phyloP scores from a whole-genome alignment of 2,329 filamentous ascomycete genomes.

The Hymenoscyphus fraxineus region DNA sequence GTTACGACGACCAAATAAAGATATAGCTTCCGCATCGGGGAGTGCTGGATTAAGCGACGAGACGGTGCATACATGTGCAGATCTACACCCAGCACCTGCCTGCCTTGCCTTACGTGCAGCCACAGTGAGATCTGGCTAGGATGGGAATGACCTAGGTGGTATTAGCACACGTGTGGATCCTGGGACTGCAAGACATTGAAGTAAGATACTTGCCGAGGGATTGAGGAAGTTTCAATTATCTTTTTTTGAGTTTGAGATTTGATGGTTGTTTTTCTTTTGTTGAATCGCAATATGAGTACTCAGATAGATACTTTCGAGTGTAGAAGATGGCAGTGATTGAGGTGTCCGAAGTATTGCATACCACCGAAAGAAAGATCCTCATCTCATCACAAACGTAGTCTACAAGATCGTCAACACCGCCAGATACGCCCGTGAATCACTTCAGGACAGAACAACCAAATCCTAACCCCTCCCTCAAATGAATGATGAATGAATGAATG shows the following conservation, averaged over 20 bases:
- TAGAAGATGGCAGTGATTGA: neutral
- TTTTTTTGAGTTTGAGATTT: neutral
- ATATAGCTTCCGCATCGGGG: neutral
- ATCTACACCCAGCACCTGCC: conserved; percentile 3
- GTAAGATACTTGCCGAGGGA: neutral
- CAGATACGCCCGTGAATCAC: neutral
- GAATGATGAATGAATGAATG: neutral
- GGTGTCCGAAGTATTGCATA: too few species aligned
- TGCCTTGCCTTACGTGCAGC: neutral
- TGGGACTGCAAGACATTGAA: neutral
- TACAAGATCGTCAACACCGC: neutral
- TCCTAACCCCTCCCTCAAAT: neutral
- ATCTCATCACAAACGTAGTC: neutral
- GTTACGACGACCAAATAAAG: neutral
- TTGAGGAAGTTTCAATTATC: neutral
- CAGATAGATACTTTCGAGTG: neutral
- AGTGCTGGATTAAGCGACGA: neutral
- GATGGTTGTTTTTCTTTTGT: neutral
- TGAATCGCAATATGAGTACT: neutral
- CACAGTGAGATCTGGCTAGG: too few species aligned
- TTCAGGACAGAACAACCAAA: neutral
- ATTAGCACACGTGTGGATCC: conserved; percentile 1
- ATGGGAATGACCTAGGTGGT: neutral
- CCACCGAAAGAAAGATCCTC: neutral
- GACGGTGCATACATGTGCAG: neutral